A percentile compares a stretch with the other conserved stretches of the same genome.
phyloP scores from a whole-genome alignment of 805 yeast genomes.

The Candida pseudofarinosa region DNA sequence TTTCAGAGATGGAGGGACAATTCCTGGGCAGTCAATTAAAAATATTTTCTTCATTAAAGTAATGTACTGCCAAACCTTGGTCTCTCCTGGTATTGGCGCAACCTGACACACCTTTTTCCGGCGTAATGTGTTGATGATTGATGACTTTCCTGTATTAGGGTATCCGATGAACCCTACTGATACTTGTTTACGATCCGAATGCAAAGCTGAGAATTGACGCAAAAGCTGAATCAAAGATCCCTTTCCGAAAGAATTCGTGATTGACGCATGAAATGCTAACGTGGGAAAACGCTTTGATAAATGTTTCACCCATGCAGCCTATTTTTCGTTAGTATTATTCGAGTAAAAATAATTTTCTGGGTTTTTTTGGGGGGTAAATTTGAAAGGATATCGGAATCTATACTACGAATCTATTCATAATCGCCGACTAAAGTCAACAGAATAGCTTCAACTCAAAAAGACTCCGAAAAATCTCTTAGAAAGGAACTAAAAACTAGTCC shows the following conservation, averaged over 20 bases:
- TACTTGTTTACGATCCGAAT: slow-evolving; percentile 89
- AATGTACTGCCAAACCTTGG: slow-evolving; percentile 98
- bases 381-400: slow-evolving; percentile 65
- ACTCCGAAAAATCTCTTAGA: slow-evolving; percentile 51
- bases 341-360: neutral
- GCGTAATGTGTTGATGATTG: slow-evolving; percentile 89
- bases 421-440: slow-evolving; percentile 16
- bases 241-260: slow-evolving; percentile 95
- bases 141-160: slow-evolving; percentile 97
- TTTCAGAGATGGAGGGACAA: slow-evolving; percentile 90
- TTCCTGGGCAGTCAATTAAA: slow-evolving; percentile 97
- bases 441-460: slow-evolving; percentile 80
- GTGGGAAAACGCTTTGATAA: slow-evolving; percentile 90
- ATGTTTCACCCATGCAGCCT: slow-evolving; percentile 99
- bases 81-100: slow-evolving; percentile 98
- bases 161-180: slow-evolving; percentile 97
- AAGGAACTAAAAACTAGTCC: slow-evolving; percentile 36
- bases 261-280: slow-evolving; percentile 95
- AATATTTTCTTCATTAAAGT: slow-evolving; percentile 95
- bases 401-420: slow-evolving; percentile 72
- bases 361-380: slow-evolving; percentile 14
- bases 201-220: slow-evolving; percentile 88
- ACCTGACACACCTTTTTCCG: slow-evolving; percentile 94
- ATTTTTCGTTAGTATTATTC: slow-evolving; percentile 14
- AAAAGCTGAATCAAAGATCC: slow-evolving; percentile 91